Evolutionary conservation across 495 filamentous ascomycete genomes (phyloP), one percentile per base, ranked within the genome.

Genomic region (Letharia lupina): DNA sequence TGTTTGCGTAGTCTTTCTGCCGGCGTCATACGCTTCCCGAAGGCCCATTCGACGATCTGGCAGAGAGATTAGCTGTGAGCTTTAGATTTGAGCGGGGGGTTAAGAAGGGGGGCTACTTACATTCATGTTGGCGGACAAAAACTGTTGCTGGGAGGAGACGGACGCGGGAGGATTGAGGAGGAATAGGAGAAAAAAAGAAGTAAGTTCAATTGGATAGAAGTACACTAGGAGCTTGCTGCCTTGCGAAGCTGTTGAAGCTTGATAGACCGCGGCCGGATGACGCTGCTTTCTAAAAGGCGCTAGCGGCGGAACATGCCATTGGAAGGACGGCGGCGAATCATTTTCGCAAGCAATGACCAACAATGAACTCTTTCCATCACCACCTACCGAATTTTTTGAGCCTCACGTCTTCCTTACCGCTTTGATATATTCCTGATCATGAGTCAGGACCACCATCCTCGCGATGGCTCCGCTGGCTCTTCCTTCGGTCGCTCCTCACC

Each of bases 1-100:
- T 98, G 96, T 76, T 97, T 98, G 77, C 94, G 89, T 74, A 98
- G 83, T 72, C 94, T 89, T 82, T 98, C 93, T 18, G 91, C 90
- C 11, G 94, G 93, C 75, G 93, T 98, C 86, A 98, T 95, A 76
- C 93, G 92, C 83, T 95, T 96, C 68, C 93, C 93, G 76, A 98
- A 97, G 41, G 94, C 94, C 93, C 93, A 97, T 85, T 97, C 93
- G 63, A 98, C 81, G 79, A 97, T 87, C 91, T 96, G 69, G 41
- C 62, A 28, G 58, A 40, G 50, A 33, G 57, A 57, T 65, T 60
- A 73, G 69, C 61, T 65, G 68, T 61, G 31, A 79, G 50, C 45
- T 20, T 54, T n/a, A 41, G 13, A 18, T 7, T 9, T 3, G 73
- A 70, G 64, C 44, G 60, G 54, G 62, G 57, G 31, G n/a, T 48